Evolutionary conservation across 2,329 filamentous ascomycete genomes (phyloP), one percentile per base, ranked within the genome.

Genomic region (Ophidiomyces ophidiicola): DNA sequence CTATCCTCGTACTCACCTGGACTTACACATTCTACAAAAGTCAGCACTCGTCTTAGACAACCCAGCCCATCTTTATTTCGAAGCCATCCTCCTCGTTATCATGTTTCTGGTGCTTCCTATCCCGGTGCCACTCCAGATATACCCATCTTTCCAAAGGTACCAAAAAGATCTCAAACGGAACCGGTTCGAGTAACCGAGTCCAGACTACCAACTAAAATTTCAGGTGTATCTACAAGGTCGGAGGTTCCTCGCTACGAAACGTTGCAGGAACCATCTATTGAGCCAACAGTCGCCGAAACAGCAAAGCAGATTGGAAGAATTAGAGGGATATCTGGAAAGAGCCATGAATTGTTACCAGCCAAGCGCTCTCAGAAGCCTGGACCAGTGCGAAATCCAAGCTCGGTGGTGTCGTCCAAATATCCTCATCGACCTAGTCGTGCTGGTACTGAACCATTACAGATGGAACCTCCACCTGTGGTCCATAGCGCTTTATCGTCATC

Each of bases 361-460:
- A 62, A 62, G 41, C 46, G 40, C 28, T 32, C 37, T 30, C 45
- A 21, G 28, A 21, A 33, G 41, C 10, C 42, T 37, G 39, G 41
- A 42, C 24, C 33, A 41, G 43, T 12, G n/a, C n/a, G n/a, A n/a
- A n/a, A n/a, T n/a, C n/a, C n/a, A n/a, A n/a, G n/a, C n/a, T n/a
- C n/a, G 24, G 14, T 8, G 5, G 6, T 18, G 26, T 6, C 26
- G 6, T 5, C 32, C 10, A 32, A 29, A 37, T 32, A 70, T 24
- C 78, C 79, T 21, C 56, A 63, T 23, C 66, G 80, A 35, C 80
- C 80, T 1, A 84, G 78, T 50, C 69, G 80, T 55, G 74, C 82
- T 50, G 78, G 78, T 17, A 77, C 77, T 0, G 71, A 74, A 4
- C 69, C 75, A 42, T 64, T 84, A 32, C 70, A 75, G 20, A 63